Percentiles rank a stretch among this genome's conserved stretches.
These are phyloP conservation scores for Chlamydomonas sp. DNA, from an alignment of 139 green algal genomes.

Conservation along the genomic window DNA sequence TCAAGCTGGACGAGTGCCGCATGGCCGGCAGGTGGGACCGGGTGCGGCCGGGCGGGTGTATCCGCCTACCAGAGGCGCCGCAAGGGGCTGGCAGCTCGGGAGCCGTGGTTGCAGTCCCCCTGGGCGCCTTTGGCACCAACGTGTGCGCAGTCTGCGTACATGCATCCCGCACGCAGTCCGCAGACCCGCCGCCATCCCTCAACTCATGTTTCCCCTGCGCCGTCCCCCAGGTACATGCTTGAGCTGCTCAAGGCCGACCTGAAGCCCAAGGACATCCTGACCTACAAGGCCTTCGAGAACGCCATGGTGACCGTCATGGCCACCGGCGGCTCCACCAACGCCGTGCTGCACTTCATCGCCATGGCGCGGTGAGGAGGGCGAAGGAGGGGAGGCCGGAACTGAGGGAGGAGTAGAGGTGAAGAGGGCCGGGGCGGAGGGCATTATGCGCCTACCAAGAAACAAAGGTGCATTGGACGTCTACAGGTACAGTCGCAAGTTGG, in stretches of 20 bases:
- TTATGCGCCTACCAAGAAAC: background rate
- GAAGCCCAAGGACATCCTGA: constrained; percentile 98
- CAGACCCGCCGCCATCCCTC: background rate
- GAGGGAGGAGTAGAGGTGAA: background rate
- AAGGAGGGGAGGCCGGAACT: background rate
- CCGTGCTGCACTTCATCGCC: constrained; percentile 90
- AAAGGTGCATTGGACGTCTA: background rate
- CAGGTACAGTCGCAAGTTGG: background rate
- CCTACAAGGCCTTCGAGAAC: constrained; percentile 93
- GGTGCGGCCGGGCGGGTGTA: background rate
- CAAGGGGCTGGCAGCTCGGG: background rate
- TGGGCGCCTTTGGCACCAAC: too few species aligned
- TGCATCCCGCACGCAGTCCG: too few species aligned
- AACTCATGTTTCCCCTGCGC: background rate
- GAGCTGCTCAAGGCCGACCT: constrained; percentile 91
- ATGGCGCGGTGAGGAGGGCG: constrained; percentile 69
- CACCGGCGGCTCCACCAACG: constrained; percentile 96
- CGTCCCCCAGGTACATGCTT: constrained; percentile 73
- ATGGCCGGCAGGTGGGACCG: constrained; percentile 74
- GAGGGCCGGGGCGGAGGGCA: background rate
- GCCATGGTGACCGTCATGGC: constrained; percentile 94
- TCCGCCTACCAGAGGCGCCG: background rate
- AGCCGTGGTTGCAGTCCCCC: background rate
- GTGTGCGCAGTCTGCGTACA: too few species aligned
- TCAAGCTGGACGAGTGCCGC: constrained; percentile 96